Percentiles rank a stretch among this genome's conserved stretches.
Evolutionary conservation across 2,329 filamentous ascomycete species (phyloP).

Genomic region (Dryadomyces sulphureus): DNA sequence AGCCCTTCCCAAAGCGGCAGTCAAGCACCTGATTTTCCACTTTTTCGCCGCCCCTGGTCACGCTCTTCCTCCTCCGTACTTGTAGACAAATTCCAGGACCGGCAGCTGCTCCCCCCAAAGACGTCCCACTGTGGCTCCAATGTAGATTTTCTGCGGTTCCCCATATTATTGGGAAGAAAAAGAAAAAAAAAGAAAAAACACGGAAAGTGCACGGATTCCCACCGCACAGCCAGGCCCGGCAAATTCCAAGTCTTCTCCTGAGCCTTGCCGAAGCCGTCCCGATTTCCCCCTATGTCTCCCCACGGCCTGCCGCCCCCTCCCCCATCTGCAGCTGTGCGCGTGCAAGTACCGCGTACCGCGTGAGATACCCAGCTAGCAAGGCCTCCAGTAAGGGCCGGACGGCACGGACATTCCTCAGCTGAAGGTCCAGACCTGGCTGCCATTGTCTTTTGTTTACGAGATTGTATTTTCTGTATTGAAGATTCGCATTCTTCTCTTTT

Average conservation of each 20-base stretch:
- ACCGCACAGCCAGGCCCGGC: background rate
- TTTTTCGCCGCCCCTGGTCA: too few species aligned
- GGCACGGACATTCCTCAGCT: background rate
- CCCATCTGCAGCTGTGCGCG: too few species aligned
- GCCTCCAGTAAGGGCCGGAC: background rate
- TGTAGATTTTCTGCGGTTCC: background rate
- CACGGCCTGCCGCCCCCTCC: background rate
- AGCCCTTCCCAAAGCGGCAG: too few species aligned
- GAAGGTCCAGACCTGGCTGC: too few species aligned
- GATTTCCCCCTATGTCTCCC: background rate
- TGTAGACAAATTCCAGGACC: too few species aligned
- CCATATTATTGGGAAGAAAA: background rate
- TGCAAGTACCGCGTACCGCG: too few species aligned
- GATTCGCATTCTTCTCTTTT: background rate
- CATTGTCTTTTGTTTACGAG: too few species aligned
- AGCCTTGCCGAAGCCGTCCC: background rate
- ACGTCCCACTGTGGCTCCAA: too few species aligned
- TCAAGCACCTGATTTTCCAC: too few species aligned
- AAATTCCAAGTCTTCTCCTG: background rate
- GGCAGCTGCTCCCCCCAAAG: too few species aligned
- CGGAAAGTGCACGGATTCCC: background rate
- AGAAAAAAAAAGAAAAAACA: background rate
- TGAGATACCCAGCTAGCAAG: background rate
- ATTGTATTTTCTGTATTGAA: background rate
- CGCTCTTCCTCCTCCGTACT: too few species aligned